Evolutionary conservation across 305 asterid species (phyloP).

Genomic region (Rubia peregrina): DNA sequence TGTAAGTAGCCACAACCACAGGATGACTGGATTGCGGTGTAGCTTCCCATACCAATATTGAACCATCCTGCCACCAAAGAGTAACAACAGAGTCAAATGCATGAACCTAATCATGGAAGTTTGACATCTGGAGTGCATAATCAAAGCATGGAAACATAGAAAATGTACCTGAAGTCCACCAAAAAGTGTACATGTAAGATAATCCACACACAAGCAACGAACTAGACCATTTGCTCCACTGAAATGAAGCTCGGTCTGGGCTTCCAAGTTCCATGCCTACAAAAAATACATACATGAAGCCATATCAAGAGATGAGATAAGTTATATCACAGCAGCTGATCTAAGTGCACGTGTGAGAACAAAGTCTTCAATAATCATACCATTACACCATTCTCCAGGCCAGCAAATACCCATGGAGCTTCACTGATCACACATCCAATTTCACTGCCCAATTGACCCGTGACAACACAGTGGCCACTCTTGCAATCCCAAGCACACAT

Average conservation of each 20-base stretch:
- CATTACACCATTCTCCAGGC: slow-evolving; percentile 31
- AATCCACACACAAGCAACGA: slow-evolving; percentile 27
- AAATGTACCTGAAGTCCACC: slow-evolving; percentile 34
- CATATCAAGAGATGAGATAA: neutral
- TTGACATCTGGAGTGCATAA: neutral
- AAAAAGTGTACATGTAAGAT: slow-evolving; percentile 28
- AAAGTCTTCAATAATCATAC: neutral
- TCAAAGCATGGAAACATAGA: neutral
- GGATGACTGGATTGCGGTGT: neutral
- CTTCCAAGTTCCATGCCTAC: slow-evolving; percentile 50
- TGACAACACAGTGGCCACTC: slow-evolving; percentile 41
- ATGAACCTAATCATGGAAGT: neutral
- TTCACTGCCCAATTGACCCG: slow-evolving; percentile 19
- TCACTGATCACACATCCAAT: slow-evolving; percentile 42
- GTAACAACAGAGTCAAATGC: neutral
- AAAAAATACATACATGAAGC: neutral
- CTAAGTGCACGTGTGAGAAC: neutral
- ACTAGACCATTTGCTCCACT: slow-evolving; percentile 40
- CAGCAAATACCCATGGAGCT: slow-evolving; percentile 55
- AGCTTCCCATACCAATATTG: slow-evolving; percentile 1
- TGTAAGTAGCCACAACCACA: neutral
- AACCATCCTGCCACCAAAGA: slow-evolving; percentile 7
- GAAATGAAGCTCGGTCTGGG: slow-evolving; percentile 29
- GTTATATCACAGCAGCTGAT: neutral
- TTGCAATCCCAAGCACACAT: slow-evolving; percentile 58